Base-by-base conservation (phyloP, 257 asterid genomes). In the Solanum pinnatisectum region DNA sequence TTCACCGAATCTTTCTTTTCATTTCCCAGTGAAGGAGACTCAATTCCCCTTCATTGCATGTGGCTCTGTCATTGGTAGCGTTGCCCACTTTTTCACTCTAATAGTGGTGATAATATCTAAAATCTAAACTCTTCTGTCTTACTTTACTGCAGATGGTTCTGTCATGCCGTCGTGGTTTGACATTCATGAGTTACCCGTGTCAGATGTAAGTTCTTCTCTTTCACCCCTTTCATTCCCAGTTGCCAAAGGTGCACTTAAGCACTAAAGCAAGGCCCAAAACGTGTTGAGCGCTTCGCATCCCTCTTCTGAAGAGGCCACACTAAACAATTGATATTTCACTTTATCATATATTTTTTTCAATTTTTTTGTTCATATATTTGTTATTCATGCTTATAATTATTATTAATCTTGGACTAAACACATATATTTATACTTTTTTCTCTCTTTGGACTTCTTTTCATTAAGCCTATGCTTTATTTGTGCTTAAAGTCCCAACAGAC, bases 91-190 rank as follows among this genome's bases (percentile, higher is more conserved):
- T 82, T 49, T 32, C 86, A 18, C 86, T 32, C 22, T 49, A 30
- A 10, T 18, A 32, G 6, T 82, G 86, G 71, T 49, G 86, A 20
- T 82, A 72, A 18, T 49, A 49, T 5, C 70, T 32, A 20, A 5
- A 5, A 22, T 49, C 32, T 52, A 2, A 82, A 32, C 22, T 49
- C 11, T 16, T 9, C 2, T 52, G 22, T 82, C 49, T 49, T 59
- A 87, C 42, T 67, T 88, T 90, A 72, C 79, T 91, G 87, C 85
- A 97, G 98, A 95, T 92, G 99, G 99, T 89, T 92, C 95, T 86
- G 96, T 94, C 88, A 97, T 96, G 99, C 98, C 98, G n/a, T 96
- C 98, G 1, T 96, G 98, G 99, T 96, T 97, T 90, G 99, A 96
- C 92, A 91, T 97, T 91, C 98, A 87, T 65, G 98, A 97, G 92